Base-by-base conservation (phyloP, 2,329 filamentous ascomycete species). In the Microsporum canis region DNA sequence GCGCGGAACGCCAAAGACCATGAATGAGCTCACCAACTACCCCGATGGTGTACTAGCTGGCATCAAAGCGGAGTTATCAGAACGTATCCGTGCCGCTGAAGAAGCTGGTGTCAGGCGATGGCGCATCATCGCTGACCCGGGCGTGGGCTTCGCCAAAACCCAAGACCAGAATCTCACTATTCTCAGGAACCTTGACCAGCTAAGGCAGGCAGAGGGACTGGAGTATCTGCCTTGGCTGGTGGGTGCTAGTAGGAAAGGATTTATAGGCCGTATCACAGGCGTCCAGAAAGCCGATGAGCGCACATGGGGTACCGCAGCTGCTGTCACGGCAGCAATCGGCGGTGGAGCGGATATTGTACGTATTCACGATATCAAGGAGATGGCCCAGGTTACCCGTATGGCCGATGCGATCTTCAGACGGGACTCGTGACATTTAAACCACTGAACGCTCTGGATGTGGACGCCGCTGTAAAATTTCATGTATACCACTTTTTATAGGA, bases 51-150 rank as follows among this genome's bases (percentile, higher is more conserved):
- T 95, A 29, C 76, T 92, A 23, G 71, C 79, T 0, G 84, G 82
- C 7, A 79, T 96, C 2, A 83, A 81, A 4, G 67, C 71, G 1
- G 91, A 95, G 74, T 82, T 96, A 3, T 76, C 81, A 2, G 79
- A 76, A 6, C 87, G 91, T 14, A 82, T 97, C 3, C 77, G 77
- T 0, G 88, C 84, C 1, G 94, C 94, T n/a, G 76, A 95, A 72
- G 80, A 78, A 12, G 91, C 90, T 0, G 94, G 94, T 0, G 83
- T 99, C 49, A 82, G 89, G 3, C 86, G 91, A 57, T 99, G 94
- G 94, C 88, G 92, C 65, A 95, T 99, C 65, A 85, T 97, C 38
- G 83, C 97, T 1, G 94, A 99, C 71, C 94, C 94, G 0, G 94
- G 94, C 0, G 83, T 99, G 36, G 94, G 94, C 0, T 99, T 99